These are phyloP conservation scores for Hortiboletus rubellus DNA, from an alignment of 1,284 basidiomycete genomes.

Conservation along the genomic window DNA sequence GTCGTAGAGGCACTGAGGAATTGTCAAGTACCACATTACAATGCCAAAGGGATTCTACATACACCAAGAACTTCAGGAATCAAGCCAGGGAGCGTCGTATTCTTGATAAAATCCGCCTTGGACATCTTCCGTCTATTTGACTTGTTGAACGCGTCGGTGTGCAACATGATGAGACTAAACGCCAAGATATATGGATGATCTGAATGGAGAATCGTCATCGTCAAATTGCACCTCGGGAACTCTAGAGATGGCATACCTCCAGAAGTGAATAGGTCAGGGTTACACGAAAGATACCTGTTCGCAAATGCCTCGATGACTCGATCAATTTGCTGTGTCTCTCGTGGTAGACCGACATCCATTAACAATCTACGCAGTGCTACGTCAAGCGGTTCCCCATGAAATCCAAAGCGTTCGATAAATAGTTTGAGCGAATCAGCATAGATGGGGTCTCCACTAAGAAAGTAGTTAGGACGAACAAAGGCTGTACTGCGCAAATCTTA, in stretches of 20 bases:
- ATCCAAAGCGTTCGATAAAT: slow-evolving; percentile 83
- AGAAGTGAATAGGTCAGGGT: slow-evolving; percentile 77
- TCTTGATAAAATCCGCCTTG: slow-evolving; percentile 89
- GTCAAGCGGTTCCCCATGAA: slow-evolving; percentile 83
- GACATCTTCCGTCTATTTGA: slow-evolving; percentile 98
- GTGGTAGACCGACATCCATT: slow-evolving; percentile 89
- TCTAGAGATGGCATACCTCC: slow-evolving; percentile 55
- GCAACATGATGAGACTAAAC: slow-evolving; percentile 98
- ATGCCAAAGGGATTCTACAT: slow-evolving; percentile 18
- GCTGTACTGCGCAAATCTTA: slow-evolving; percentile 35
- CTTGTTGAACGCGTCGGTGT: slow-evolving; percentile 97
- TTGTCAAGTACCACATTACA: neutral
- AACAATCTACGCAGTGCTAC: slow-evolving; percentile 89
- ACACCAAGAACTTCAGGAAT: slow-evolving; percentile 85
- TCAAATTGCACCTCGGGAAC: neutral
- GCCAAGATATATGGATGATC: slow-evolving; percentile 97
- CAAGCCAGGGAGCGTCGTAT: slow-evolving; percentile 87
- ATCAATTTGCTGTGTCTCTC: slow-evolving; percentile 98
- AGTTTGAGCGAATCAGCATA: slow-evolving; percentile 68
- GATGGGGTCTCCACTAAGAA: slow-evolving; percentile 66
- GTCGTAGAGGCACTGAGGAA: slow-evolving; percentile 85
- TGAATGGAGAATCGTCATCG: slow-evolving; percentile 30
- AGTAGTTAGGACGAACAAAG: slow-evolving; percentile 7
- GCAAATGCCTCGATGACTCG: slow-evolving; percentile 97
- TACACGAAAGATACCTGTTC: slow-evolving; percentile 80